Evolutionary conservation across 805 yeast species (phyloP).

Genomic region (Zygoascus tannicola): DNA sequence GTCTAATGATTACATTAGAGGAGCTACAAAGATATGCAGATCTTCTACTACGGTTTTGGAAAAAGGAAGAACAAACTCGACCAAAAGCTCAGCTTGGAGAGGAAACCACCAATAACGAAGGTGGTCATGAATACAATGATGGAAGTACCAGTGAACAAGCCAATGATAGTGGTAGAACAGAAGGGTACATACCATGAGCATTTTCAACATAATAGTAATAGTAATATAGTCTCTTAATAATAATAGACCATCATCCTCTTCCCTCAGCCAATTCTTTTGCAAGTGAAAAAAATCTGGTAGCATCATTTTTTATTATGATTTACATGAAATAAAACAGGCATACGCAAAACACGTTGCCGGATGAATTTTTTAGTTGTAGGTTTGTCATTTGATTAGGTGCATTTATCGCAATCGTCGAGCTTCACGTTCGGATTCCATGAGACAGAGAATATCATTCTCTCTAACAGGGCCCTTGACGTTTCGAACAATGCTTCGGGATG

Average conservation of each 20-base stretch:
- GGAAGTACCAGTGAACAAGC: too few relatives aligned
- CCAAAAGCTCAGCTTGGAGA: not conserved
- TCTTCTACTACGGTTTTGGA: slow-evolving; percentile 76
- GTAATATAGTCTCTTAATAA: not conserved
- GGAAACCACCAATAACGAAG: too few relatives aligned
- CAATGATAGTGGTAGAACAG: too few relatives aligned
- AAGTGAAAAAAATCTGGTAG: not conserved
- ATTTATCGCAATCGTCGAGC: slow-evolving; percentile 49
- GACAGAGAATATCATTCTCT: slow-evolving; percentile 95
- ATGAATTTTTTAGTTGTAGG: not conserved
- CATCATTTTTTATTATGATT: not conserved
- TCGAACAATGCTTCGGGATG: slow-evolving; percentile 93
- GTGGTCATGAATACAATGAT: too few relatives aligned
- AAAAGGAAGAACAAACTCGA: slow-evolving; percentile 22
- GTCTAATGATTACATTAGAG: slow-evolving; percentile 76
- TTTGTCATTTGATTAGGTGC: not conserved
- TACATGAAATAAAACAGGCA: not conserved
- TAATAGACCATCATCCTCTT: not conserved
- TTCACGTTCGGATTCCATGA: slow-evolving; percentile 99
- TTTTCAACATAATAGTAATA: not conserved
- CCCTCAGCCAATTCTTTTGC: too few relatives aligned
- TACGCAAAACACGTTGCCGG: not conserved
- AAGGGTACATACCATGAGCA: too few relatives aligned
- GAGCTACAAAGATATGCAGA: slow-evolving; percentile 90
- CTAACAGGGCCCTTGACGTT: slow-evolving; percentile 97